phyloP scores from a whole-genome alignment of 306 rosid genomes.

The Castanospermum australe region DNA sequence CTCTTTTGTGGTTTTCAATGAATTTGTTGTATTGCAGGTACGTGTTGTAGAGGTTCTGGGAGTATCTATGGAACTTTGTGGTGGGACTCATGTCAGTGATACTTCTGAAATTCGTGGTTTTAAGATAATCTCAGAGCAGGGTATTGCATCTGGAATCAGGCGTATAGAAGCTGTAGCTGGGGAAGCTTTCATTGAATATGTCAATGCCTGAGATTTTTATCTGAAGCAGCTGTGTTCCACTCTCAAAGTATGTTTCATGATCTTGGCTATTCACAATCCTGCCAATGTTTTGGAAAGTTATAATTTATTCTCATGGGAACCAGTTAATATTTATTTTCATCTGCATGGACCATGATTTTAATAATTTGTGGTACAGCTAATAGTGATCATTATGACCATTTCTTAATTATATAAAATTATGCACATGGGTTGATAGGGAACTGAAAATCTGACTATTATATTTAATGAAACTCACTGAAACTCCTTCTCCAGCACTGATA shows the following conservation, averaged over 20 bases:
- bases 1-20: constrained; percentile 8
- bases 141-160: constrained; percentile 91
- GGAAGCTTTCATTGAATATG: constrained; percentile 86
- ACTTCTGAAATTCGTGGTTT: constrained; percentile 96
- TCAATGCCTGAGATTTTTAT: constrained; percentile 74
- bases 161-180: constrained; percentile 98
- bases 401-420: neutral
- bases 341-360: neutral
- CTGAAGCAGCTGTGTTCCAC: constrained; percentile 78
- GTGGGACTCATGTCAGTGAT: constrained; percentile 89
- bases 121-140: constrained; percentile 91
- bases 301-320: neutral
- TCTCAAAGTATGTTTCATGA: constrained; percentile 66
- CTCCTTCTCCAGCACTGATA: too few relatives aligned
- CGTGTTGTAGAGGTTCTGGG: constrained; percentile 97
- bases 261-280: constrained; percentile 13
- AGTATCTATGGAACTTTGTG: constrained; percentile 96
- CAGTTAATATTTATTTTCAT: constrained; percentile 20
- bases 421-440: too few relatives aligned
- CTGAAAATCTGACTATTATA: too few relatives aligned
- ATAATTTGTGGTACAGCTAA: neutral
- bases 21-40: constrained; percentile 60
- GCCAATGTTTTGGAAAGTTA: constrained; percentile 1
- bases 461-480: too few relatives aligned
- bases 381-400: neutral